phyloP scores from a whole-genome alignment of 768 basidiomycete genomes.

The Neoboletus magnificus region DNA sequence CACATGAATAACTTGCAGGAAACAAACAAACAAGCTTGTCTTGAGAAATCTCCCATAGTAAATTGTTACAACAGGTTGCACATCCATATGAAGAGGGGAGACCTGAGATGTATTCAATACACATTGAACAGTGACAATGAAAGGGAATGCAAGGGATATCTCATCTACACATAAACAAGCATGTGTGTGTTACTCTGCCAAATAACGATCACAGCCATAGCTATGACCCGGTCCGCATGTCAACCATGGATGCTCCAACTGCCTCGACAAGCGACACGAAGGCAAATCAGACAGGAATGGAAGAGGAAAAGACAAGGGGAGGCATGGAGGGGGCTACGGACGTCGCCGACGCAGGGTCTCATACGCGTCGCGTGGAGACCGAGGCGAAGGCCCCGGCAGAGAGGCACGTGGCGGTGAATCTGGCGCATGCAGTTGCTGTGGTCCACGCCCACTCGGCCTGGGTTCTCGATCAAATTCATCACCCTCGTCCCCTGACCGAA shows the following conservation, averaged over 20 bases:
- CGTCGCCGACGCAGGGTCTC: slow-evolving; percentile 12
- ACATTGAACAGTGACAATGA: not conserved
- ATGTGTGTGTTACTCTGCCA: not conserved
- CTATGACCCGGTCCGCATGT: slow-evolving; percentile 31
- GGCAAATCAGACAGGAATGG: not conserved
- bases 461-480: not conserved
- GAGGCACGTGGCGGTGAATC: not conserved
- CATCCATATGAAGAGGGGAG: not conserved
- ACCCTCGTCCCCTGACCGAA: slow-evolving; percentile 40
- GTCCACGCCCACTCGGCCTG: too few species aligned
- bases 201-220: not conserved
- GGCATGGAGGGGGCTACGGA: not conserved
- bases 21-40: too few species aligned
- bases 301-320: not conserved
- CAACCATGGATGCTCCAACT: not conserved
- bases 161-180: not conserved
- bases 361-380: slow-evolving; percentile 4
- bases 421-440: not conserved
- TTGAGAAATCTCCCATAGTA: too few species aligned
- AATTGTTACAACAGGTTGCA: too few species aligned
- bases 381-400: not conserved
- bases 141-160: slow-evolving; percentile 9
- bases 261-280: not conserved
- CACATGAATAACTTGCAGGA: too few species aligned
- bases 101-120: not conserved